Base-by-base conservation (phyloP, 805 yeast species). In the Saturnispora saitoi region DNA sequence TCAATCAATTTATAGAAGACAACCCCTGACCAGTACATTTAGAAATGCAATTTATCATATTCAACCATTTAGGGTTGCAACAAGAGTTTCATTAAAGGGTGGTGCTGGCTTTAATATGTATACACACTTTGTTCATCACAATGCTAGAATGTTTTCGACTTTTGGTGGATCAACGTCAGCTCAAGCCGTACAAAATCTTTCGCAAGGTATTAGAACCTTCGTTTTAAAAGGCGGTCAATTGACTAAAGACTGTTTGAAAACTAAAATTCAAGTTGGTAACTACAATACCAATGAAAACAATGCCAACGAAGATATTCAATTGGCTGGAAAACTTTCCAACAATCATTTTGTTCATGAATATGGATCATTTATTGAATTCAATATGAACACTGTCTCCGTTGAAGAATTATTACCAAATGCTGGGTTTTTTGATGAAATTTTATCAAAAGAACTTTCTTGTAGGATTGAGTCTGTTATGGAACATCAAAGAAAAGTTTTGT, bases 291-390 rank as follows among this genome's bases (percentile, higher is more conserved):
- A 52, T 48, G 57, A 62, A 37, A 50, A 51, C 14, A 58, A 63
- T 54, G 71, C 66, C 34, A 56, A 56, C 24, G 48, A 59, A 43
- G 61, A 68, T 51, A 54, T 68, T 44, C 55, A 58, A 39, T 45
- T 70, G 47, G 74, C 72, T 11, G 60, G 61, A 49, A 56, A 61
- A 19, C 70, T 70, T 41, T 58, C 67, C 8, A 55, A 54, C 20
- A 48, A 50, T 26, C 26, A 61, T 14, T 48, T 47, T 42, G 59
- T 24, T n/a, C 44, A 40, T 2, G 45, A 48, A 20, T 62, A 63
- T n/a, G 83, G 81, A 19, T 70, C 81, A 40, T 70, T 70, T 51
- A 79, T 80, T 38, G 88, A 83, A 55, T 83, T 86, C 56, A 68
- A 66, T 34, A 52, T 81, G 22, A 56, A 63, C 15, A 75, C 52